Evolutionary conservation across 2,329 filamentous ascomycete genomes (phyloP).

Genomic region (Xylaria sp.): DNA sequence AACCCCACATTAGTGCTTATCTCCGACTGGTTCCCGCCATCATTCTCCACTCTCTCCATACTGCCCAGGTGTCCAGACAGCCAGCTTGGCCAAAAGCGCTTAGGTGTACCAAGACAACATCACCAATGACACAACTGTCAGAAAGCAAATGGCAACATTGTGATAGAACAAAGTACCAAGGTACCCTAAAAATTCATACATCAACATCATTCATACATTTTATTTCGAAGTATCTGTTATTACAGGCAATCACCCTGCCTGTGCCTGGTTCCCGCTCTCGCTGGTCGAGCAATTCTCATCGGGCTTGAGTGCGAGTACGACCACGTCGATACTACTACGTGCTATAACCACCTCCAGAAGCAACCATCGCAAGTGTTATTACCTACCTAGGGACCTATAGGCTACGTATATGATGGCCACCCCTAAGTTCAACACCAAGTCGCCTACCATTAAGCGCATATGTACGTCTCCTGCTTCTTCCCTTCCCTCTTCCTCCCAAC

Average conservation of each 20-base stretch:
- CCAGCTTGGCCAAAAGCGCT: slow-evolving; percentile 18
- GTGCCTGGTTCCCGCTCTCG: neutral
- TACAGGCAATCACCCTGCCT: neutral
- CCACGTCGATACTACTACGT: neutral
- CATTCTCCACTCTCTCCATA: neutral
- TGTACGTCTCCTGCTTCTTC: slow-evolving; percentile 59
- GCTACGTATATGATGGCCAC: slow-evolving; percentile 53
- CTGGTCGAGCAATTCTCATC: too few relatives aligned
- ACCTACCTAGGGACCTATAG: neutral
- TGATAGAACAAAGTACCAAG: too few relatives aligned
- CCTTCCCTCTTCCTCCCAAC: slow-evolving; percentile 21
- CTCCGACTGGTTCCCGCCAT: slow-evolving; percentile 14
- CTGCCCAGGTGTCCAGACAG: neutral
- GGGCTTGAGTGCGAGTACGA: too few relatives aligned
- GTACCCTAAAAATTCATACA: neutral
- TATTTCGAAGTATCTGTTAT: neutral
- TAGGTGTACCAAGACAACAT: too few relatives aligned
- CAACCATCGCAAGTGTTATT: neutral
- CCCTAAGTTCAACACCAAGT: slow-evolving; percentile 75
- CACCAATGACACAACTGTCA: too few relatives aligned
- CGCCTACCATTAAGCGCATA: slow-evolving; percentile 86
- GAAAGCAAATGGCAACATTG: too few relatives aligned
- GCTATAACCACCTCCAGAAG: neutral
- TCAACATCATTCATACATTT: neutral
- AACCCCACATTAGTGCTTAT: neutral